Evolutionary conservation across 495 filamentous ascomycete genomes (phyloP), one percentile per base, ranked within the genome.

Genomic region (Corynascus novoguineensis): DNA sequence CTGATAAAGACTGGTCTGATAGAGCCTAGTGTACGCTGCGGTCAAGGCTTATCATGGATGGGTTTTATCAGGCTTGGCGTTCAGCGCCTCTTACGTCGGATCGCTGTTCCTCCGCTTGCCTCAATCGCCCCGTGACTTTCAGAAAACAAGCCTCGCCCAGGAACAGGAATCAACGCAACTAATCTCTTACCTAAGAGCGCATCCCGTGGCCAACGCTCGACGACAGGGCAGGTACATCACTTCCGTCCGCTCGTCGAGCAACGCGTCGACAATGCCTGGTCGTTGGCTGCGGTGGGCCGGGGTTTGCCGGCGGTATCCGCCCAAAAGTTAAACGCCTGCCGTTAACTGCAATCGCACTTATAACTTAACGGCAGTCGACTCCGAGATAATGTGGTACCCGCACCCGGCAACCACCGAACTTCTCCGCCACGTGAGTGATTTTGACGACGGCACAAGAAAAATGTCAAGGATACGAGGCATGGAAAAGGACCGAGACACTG

Each of bases 321-420:
- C 25, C 17, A 32, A 27, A 7, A 4, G 21, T 17, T 50, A 27
- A 38, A 42, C 42, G 56, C 59, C 59, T 61, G 59, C 59, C 59
- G 59, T 61, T 61, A 61, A 61, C 53, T 61, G 59, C 54, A 57
- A 57, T 57, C 34, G 59, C 59, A 50, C 53, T 60, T 60, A 60
- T 60, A 60, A 60, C 58, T 61, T 61, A 61, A 61, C 59, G 59
- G 59, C 59, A 61, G 38, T 61, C 59, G 53, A 19, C 38, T 52
- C 54, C 59, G 59, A 53, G 51, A 41, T 35, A 28, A 45, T 37
- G 40, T 45, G 25, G 40, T 25, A 45, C 50, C 24, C 31, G 19
- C 32, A 15, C 21, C 25, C 19, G 10, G 35, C 15, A 17, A 9
- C 50, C 25, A 7, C 25, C 15, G 6, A 27, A 27, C 14, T 22